Base-by-base conservation (phyloP, 331 rosid genomes). In the Phaseolus coccineus region DNA sequence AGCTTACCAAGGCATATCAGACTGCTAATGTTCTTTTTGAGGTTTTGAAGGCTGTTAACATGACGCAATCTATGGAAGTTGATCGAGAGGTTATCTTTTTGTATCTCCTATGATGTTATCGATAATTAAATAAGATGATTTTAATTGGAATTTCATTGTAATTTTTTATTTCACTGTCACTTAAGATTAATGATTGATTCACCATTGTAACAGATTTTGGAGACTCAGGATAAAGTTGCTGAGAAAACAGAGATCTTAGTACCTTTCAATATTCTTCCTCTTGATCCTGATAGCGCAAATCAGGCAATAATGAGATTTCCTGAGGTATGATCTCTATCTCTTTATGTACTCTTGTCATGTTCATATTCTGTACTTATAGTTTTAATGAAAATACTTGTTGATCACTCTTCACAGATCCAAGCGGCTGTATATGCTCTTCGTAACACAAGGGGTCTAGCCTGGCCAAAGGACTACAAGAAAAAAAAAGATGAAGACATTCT, bases 1-100 rank as follows among this genome's bases (percentile, higher is more conserved):
- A 95, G 77, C 98, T 93, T 59, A 95, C 99, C 72, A 93, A 95
- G 87, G 99, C 99, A 53, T 95, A 95, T 84, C 98, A 91, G 85
- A 95, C 98, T 76, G 99, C 99, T 39, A 95, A 93, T 84, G 99
- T 95, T 82, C 96, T 95, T 86, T 95, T 95, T 84, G 99, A 95
- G 81, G 99, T 95, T 74, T 85, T 95, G 77, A 95, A 93, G 90
- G 99, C 98, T 78, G 99, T 95, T 79, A 95, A 91, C 79, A 87
- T 84, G 98, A 95, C 94, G 4, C 99, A 93, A 82, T 91, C 99
- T 64, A 84, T 95, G 81, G 99, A 95, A 93, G 94, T 95, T 80
- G 98, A 91, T 75, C 98, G 92, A 8, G 99, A 95, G 97, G 99
- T 93, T 59, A 88, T 51, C 28, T 59, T 57, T 59, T 47, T 44